Evolutionary conservation across 2,329 filamentous ascomycete genomes (phyloP), one percentile per base, ranked within the genome.

Genomic region (Ustulina deusta): DNA sequence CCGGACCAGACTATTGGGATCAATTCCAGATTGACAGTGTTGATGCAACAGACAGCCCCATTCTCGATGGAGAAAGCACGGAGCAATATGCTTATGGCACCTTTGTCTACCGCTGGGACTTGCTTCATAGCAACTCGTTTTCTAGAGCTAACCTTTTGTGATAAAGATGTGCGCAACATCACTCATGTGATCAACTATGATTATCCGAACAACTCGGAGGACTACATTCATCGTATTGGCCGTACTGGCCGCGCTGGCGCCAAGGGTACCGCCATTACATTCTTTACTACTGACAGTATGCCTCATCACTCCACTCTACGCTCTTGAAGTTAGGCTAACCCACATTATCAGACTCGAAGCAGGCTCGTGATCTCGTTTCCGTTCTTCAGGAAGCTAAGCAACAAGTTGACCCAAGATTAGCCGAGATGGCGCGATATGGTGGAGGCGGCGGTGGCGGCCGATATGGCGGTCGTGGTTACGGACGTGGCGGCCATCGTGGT

Each of bases 181-280:
- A 98, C 96, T 84, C 96, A 99, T 86, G 96, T 99, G 84, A 89
- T 99, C 85, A 98, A 98, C 90, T 97, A 98, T 93, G 96, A 98
- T 83, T 98, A 98, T 84, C 95, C 95, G 82, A 98, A 98, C 87
- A 98, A 98, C 84, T 90, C 96, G 78, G 96, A 99, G 85, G 95
- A 98, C 80, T 98, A 98, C 79, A 97, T 98, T 75, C 96, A 97
- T 81, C 92, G 96, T 81, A 96, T 95, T 82, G 96, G 96, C 78
- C 92, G 96, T 84, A 98, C 96, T 76, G 95, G 96, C 77, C 93
- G 95, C 86, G 95, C 96, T 79, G 96, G 96, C 84, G 91, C 91
- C 78, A 93, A 91, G 73, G 96, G 96, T 84, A 98, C 94, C 77
- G 96, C 96, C 81, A 98, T 98, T 79, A 98, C 96, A 73, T 89